phyloP scores from a whole-genome alignment of 306 rosid species.

The Abrus pulchellus region DNA sequence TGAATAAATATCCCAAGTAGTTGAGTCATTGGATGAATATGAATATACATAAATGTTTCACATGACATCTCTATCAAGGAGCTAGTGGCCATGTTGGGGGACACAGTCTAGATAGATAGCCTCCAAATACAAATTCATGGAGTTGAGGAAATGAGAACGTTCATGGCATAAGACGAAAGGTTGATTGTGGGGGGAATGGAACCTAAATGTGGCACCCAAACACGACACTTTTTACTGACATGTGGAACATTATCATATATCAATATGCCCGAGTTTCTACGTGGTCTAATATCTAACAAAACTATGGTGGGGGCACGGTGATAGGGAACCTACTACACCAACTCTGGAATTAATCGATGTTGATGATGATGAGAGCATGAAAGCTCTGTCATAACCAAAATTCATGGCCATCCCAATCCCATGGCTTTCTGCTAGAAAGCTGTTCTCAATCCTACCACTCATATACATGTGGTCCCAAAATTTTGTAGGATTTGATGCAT shows the following conservation, averaged over 20 bases:
- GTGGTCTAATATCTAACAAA: slow-evolving; percentile 15
- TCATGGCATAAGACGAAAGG: not conserved
- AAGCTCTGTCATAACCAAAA: slow-evolving; percentile 36
- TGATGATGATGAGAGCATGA: slow-evolving; percentile 43
- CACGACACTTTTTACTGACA: slow-evolving; percentile 37
- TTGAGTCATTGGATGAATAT: not conserved
- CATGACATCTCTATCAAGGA: not conserved
- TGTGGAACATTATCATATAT: slow-evolving; percentile 41
- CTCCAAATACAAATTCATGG: not conserved
- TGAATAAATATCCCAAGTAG: not conserved
- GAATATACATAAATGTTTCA: not conserved
- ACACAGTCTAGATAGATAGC: not conserved
- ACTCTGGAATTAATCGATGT: slow-evolving; percentile 36
- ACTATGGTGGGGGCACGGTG: slow-evolving; percentile 35
- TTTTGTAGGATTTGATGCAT: slow-evolving; percentile 34
- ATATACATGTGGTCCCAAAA: slow-evolving; percentile 34
- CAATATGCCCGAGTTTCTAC: slow-evolving; percentile 40
- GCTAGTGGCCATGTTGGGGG: slow-evolving; percentile 33
- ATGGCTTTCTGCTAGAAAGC: slow-evolving; percentile 23
- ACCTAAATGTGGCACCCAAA: slow-evolving; percentile 24
- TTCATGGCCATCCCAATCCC: slow-evolving; percentile 23
- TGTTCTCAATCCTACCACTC: slow-evolving; percentile 33
- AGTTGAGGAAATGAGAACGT: not conserved
- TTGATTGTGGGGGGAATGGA: slow-evolving; percentile 7
- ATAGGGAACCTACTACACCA: slow-evolving; percentile 44